phyloP scores from a whole-genome alignment of 345 rosid genomes.

The Boechera divaricarpa region DNA sequence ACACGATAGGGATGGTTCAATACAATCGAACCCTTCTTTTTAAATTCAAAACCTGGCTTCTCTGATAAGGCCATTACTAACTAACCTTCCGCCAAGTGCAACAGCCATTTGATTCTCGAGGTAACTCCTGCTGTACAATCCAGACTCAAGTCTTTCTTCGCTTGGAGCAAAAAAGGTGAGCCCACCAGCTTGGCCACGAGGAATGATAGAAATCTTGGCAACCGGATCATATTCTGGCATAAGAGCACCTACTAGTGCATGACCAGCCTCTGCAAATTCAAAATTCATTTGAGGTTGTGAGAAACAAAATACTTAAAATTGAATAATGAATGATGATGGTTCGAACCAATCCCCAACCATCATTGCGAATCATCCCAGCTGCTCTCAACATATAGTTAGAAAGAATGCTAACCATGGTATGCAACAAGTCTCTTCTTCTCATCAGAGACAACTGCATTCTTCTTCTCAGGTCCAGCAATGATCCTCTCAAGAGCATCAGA shows the following conservation, averaged over 20 bases:
- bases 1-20: slow-evolving; percentile 21
- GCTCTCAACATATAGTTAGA: not conserved
- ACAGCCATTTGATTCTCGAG: slow-evolving; percentile 99
- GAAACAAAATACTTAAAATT: not conserved
- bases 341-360: too few species aligned
- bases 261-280: slow-evolving; percentile 81
- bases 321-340: too few species aligned
- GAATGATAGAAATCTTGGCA: slow-evolving; percentile 95
- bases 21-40: not conserved
- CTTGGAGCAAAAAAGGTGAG: slow-evolving; percentile 97
- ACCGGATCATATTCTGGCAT: slow-evolving; percentile 99
- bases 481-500: slow-evolving; percentile 98
- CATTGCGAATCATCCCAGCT: too few species aligned
- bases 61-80: slow-evolving; percentile 3
- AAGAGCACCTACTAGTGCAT: slow-evolving; percentile 93
- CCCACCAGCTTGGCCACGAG: slow-evolving; percentile 98
- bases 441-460: slow-evolving; percentile 93
- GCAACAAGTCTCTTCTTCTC: slow-evolving; percentile 95
- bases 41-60: not conserved
- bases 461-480: slow-evolving; percentile 99
- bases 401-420: slow-evolving; percentile 66
- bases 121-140: slow-evolving; percentile 94
- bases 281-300: not conserved
- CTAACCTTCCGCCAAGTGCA: slow-evolving; percentile 98
- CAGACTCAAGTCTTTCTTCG: slow-evolving; percentile 97